Percentiles rank a stretch among this genome's conserved stretches.
phyloP scores from a whole-genome alignment of 2,329 filamentous ascomycete species.

The Nigrograna mackinnonii region DNA sequence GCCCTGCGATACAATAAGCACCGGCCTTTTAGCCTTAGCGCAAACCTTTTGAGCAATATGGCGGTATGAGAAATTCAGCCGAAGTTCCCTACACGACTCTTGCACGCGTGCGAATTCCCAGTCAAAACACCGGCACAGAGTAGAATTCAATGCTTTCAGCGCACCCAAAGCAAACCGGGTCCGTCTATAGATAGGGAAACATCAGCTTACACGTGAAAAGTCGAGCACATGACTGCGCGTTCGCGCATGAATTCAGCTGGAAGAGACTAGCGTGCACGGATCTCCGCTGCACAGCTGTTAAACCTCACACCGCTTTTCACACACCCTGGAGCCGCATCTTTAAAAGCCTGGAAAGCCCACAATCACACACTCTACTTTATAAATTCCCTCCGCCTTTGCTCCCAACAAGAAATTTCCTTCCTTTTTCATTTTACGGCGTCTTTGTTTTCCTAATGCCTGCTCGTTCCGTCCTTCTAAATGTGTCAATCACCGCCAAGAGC shows the following conservation, averaged over 20 bases:
- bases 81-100: too few species aligned
- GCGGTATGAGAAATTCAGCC: too few species aligned
- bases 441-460: slow-evolving; percentile 30
- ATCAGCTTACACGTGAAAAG: slow-evolving; percentile 17
- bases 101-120: too few species aligned
- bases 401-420: slow-evolving; percentile 11
- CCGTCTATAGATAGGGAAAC: too few species aligned
- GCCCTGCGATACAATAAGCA: too few species aligned
- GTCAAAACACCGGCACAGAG: too few species aligned
- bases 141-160: too few species aligned
- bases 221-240: slow-evolving; percentile 35
- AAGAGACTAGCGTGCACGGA: slow-evolving; percentile 28
- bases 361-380: not conserved
- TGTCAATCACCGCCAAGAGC: slow-evolving; percentile 34
- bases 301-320: slow-evolving; percentile 43
- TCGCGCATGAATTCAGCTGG: slow-evolving; percentile 33
- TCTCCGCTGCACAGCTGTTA: slow-evolving; percentile 34
- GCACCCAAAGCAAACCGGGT: too few species aligned
- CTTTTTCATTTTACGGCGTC: slow-evolving; percentile 5
- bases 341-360: slow-evolving; percentile 3
- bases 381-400: slow-evolving; percentile 6
- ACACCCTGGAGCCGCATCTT: slow-evolving; percentile 15
- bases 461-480: slow-evolving; percentile 40
- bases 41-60: too few species aligned
- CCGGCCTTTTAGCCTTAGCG: too few species aligned